These are phyloP conservation scores for Rhodotorula sp. DNA, from an alignment of 1,284 basidiomycete genomes.

Conservation along the genomic window DNA sequence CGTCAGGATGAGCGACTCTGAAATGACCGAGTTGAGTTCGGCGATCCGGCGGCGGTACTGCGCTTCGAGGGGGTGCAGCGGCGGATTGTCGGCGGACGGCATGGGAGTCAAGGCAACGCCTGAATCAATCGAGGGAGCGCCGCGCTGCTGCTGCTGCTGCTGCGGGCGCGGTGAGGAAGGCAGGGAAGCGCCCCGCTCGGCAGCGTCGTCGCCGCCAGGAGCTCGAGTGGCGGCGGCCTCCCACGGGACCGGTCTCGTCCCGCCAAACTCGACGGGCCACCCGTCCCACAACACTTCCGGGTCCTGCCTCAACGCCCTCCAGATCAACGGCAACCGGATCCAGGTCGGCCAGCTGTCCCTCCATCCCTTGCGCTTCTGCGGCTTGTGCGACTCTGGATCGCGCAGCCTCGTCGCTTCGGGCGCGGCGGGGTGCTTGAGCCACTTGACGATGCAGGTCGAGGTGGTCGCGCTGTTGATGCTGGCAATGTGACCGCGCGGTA, in stretches of 20 bases:
- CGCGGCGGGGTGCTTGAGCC: slow-evolving; percentile 23
- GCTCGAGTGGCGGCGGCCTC: not conserved
- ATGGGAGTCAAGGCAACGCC: slow-evolving; percentile 28
- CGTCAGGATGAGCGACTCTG: slow-evolving; percentile 5
- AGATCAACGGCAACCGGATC: slow-evolving; percentile 6
- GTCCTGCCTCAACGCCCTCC: slow-evolving; percentile 8
- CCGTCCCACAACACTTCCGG: slow-evolving; percentile 19
- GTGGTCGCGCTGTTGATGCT: slow-evolving; percentile 27
- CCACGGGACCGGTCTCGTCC: slow-evolving; percentile 6
- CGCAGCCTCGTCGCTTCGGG: not conserved
- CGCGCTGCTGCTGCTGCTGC: not conserved
- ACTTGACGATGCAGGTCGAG: slow-evolving; percentile 14
- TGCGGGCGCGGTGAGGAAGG: not conserved
- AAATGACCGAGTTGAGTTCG: slow-evolving; percentile 27
- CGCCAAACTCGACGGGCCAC: slow-evolving; percentile 39
- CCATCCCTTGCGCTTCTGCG: not conserved
- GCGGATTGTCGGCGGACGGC: not conserved
- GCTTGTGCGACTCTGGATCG: not conserved
- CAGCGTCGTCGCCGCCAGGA: slow-evolving; percentile 5
- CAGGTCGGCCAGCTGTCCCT: not conserved
- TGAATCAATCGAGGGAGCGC: slow-evolving; percentile 13
- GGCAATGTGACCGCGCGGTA: slow-evolving; percentile 12
- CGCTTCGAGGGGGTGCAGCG: slow-evolving; percentile 27
- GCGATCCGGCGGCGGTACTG: slow-evolving; percentile 22
- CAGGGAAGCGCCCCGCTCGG: not conserved